Percentiles rank a stretch among this genome's conserved stretches.
phyloP scores from a whole-genome alignment of 352 stramenopile species.

The Globisporangium camurandrum region DNA sequence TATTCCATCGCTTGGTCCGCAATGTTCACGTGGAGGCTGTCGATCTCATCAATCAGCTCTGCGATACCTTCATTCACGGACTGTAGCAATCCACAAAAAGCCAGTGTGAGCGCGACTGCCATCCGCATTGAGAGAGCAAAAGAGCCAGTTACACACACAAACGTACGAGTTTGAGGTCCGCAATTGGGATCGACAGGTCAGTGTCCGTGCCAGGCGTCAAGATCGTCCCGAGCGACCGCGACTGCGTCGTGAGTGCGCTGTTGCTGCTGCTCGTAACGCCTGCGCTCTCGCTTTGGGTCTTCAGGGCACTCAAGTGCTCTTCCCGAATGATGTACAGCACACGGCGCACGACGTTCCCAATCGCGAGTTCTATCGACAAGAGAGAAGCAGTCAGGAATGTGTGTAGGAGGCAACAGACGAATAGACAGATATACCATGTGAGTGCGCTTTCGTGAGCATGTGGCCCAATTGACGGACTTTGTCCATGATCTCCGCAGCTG shows the following conservation, averaged over 20 bases:
- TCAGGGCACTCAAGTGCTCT: constrained; percentile 73
- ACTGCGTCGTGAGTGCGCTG: constrained; percentile 49
- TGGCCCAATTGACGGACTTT: constrained; percentile 73
- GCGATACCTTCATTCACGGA: constrained; percentile 93
- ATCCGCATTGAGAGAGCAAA: background rate
- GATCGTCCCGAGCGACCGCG: constrained; percentile 73
- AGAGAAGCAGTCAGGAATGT: background rate
- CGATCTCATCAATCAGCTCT: constrained; percentile 93
- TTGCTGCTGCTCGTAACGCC: constrained; percentile 10
- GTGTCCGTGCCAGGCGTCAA: constrained; percentile 72
- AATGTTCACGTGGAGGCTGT: constrained; percentile 95
- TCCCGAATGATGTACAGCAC: constrained; percentile 88
- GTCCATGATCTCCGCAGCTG: constrained; percentile 74
- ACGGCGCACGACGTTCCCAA: constrained; percentile 85
- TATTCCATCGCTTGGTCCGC: constrained; percentile 94
- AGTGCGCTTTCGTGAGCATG: constrained; percentile 78
- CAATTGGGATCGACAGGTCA: constrained; percentile 76
- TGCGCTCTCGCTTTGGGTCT: constrained; percentile 25
- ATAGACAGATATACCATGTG: constrained; percentile 29
- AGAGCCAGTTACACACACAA: constrained; percentile 17
- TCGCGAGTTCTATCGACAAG: constrained; percentile 54
- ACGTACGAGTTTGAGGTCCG: constrained; percentile 70
- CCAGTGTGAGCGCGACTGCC: no score
- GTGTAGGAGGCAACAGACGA: no score
- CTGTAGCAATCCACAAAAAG: constrained; percentile 29